These are phyloP conservation scores for Vaccinium corymbosum DNA, from an alignment of 148 eudicot genomes.

Conservation along the genomic window DNA sequence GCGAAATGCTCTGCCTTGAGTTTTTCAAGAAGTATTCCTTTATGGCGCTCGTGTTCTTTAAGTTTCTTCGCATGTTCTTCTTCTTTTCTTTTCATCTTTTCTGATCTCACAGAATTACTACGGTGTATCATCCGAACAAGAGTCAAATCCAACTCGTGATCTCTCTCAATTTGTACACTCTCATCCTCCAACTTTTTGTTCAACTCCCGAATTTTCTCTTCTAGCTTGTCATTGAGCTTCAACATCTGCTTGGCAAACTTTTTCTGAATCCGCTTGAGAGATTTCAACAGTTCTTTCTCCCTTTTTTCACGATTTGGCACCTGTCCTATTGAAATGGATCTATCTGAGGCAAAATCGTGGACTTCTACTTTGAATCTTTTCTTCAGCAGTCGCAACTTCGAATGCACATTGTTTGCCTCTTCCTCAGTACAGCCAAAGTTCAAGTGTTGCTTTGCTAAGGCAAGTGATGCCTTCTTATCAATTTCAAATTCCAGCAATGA, in stretches of 20 bases:
- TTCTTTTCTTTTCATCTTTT: slow-evolving; percentile 40
- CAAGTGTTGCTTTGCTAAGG: slow-evolving; percentile 44
- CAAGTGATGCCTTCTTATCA: slow-evolving; percentile 54
- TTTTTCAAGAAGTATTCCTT: slow-evolving; percentile 29
- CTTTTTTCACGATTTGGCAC: slow-evolving; percentile 12
- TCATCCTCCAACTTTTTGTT: slow-evolving; percentile 33
- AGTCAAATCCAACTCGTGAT: slow-evolving; percentile 33
- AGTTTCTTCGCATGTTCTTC: slow-evolving; percentile 33
- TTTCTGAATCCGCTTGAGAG: slow-evolving; percentile 26
- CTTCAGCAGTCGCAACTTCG: slow-evolving; percentile 43
- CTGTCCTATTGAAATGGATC: not conserved
- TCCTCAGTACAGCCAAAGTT: slow-evolving; percentile 51
- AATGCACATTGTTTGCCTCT: slow-evolving; percentile 44
- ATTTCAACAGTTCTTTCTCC: slow-evolving; percentile 18
- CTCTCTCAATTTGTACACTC: slow-evolving; percentile 34
- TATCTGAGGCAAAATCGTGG: slow-evolving; percentile 21
- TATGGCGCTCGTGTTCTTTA: slow-evolving; percentile 36
- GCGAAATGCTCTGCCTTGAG: slow-evolving; percentile 42
- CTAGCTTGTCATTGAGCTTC: slow-evolving; percentile 38
- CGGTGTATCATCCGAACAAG: slow-evolving; percentile 34
- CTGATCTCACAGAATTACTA: slow-evolving; percentile 29
- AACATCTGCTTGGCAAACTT: slow-evolving; percentile 33
- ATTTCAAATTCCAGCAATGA: slow-evolving; percentile 46
- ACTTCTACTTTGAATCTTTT: slow-evolving; percentile 27
- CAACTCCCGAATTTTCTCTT: slow-evolving; percentile 40